Conservation (phyloP, 768 basidiomycete species). For the Pleurotus ostreatus region DNA sequence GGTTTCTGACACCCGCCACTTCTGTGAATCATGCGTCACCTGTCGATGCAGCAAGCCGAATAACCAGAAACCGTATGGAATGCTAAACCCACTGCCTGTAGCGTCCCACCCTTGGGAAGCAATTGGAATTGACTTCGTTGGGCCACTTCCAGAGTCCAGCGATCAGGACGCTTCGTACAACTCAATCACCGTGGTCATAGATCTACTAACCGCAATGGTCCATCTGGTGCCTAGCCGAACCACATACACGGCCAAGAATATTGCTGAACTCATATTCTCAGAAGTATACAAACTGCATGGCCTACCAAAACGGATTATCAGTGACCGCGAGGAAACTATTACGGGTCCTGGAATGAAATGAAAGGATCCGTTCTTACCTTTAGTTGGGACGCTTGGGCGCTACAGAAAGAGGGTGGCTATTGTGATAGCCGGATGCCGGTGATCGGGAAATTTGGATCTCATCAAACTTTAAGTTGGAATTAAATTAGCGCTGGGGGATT, state of each 20-base stretch:
- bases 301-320: constrained; percentile 20
- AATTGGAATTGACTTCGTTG: constrained; percentile 27
- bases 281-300: constrained; percentile 26
- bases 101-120: constrained; percentile 22
- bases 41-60: constrained; percentile 13
- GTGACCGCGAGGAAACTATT: constrained; percentile 15
- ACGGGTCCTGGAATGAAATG: too few relatives aligned
- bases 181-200: constrained; percentile 14
- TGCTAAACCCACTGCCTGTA: constrained; percentile 13
- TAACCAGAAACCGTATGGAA: background rate
- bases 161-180: constrained; percentile 12
- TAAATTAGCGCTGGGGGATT: too few relatives aligned
- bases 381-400: too few relatives aligned
- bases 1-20: constrained; percentile 17
- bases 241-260: constrained; percentile 9
- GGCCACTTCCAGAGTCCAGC: constrained; percentile 21
- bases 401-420: too few relatives aligned
- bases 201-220: constrained; percentile 11
- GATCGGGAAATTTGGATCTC: too few relatives aligned
- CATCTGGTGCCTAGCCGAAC: constrained; percentile 13
- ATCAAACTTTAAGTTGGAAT: too few relatives aligned
- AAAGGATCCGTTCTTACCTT: too few relatives aligned
- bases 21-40: constrained; percentile 22
- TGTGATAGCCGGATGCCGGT: too few relatives aligned
- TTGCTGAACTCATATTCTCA: constrained; percentile 11